phyloP scores from a whole-genome alignment of 1,284 basidiomycete species.

The Hemileia vastatrix region DNA sequence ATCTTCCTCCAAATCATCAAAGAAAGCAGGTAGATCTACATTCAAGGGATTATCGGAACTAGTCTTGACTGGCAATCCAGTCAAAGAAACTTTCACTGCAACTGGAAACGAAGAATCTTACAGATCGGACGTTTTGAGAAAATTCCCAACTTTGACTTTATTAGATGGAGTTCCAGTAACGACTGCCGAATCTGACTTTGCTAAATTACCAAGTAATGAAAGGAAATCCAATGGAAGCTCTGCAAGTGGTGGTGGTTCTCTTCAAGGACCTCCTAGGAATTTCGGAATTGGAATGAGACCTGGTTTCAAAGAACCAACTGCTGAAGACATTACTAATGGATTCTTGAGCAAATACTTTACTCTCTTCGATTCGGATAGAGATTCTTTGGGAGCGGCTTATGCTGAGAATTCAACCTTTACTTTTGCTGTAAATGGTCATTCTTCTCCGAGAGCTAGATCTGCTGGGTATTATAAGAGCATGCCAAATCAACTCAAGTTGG shows the following conservation, averaged over 20 bases:
- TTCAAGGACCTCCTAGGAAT: slow-evolving; percentile 38
- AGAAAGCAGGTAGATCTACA: slow-evolving; percentile 57
- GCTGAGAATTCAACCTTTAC: slow-evolving; percentile 78
- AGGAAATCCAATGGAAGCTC: slow-evolving; percentile 61
- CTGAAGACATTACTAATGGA: slow-evolving; percentile 56
- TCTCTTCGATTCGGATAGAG: slow-evolving; percentile 67
- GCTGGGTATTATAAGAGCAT: slow-evolving; percentile 46
- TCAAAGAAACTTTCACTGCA: slow-evolving; percentile 57
- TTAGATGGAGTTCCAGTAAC: slow-evolving; percentile 59
- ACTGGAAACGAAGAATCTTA: slow-evolving; percentile 55
- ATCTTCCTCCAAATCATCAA: slow-evolving; percentile 60
- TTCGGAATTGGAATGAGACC: slow-evolving; percentile 65
- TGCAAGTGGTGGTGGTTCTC: slow-evolving; percentile 51
- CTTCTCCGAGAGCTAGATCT: slow-evolving; percentile 55
- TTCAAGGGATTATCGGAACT: slow-evolving; percentile 64
- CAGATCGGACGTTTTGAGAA: slow-evolving; percentile 50
- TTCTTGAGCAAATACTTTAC: slow-evolving; percentile 75
- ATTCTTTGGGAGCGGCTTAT: slow-evolving; percentile 62
- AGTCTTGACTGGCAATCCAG: slow-evolving; percentile 66
- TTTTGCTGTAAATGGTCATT: slow-evolving; percentile 66
- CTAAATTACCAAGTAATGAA: slow-evolving; percentile 65
- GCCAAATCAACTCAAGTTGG: slow-evolving; percentile 69
- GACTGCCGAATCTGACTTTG: slow-evolving; percentile 60
- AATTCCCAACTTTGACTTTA: slow-evolving; percentile 27
- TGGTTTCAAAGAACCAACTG: slow-evolving; percentile 65